Evolutionary conservation across 2,329 filamentous ascomycete species (phyloP).

Genomic region (Colletotrichum lentis): DNA sequence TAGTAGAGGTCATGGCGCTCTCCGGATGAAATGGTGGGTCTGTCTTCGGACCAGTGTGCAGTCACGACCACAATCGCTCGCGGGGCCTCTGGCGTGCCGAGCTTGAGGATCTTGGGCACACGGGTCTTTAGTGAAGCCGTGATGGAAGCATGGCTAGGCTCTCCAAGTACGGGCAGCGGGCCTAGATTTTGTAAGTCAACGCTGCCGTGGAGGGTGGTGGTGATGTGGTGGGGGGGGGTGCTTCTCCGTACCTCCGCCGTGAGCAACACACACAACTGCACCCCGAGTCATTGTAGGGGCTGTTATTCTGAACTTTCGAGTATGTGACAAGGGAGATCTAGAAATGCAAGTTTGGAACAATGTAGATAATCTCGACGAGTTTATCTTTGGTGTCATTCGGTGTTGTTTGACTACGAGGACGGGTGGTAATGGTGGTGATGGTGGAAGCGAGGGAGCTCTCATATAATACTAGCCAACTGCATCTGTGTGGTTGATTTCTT

Average conservation of each 20-base stretch:
- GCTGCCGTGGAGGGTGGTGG: not conserved
- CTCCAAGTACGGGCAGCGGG: conserved; percentile 65
- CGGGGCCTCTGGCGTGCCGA: conserved; percentile 59
- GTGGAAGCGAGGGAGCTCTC: conserved; percentile 8
- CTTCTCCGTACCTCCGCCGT: conserved; percentile 55
- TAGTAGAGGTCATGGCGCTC: conserved; percentile 59
- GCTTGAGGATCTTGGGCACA: conserved; percentile 63
- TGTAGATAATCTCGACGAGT: not conserved
- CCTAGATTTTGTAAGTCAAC: conserved; percentile 45
- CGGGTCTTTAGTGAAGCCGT: conserved; percentile 60
- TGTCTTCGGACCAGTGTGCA: conserved; percentile 63
- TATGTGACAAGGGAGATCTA: not conserved
- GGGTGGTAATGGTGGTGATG: not conserved
- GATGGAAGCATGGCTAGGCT: conserved; percentile 61
- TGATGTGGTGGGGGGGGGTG: not conserved
- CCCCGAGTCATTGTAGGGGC: conserved; percentile 50
- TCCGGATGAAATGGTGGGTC: conserved; percentile 61
- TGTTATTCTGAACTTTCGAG: conserved; percentile 5
- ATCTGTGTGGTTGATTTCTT: conserved; percentile 2
- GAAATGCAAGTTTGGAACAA: not conserved
- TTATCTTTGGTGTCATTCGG: conserved; percentile 16
- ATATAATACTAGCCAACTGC: conserved; percentile 14
- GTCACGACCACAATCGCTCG: conserved; percentile 65
- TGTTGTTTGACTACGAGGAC: not conserved
- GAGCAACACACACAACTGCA: conserved; percentile 58